phyloP scores from a whole-genome alignment of 2,329 filamentous ascomycete species.

The Fusarium euwallaceae region DNA sequence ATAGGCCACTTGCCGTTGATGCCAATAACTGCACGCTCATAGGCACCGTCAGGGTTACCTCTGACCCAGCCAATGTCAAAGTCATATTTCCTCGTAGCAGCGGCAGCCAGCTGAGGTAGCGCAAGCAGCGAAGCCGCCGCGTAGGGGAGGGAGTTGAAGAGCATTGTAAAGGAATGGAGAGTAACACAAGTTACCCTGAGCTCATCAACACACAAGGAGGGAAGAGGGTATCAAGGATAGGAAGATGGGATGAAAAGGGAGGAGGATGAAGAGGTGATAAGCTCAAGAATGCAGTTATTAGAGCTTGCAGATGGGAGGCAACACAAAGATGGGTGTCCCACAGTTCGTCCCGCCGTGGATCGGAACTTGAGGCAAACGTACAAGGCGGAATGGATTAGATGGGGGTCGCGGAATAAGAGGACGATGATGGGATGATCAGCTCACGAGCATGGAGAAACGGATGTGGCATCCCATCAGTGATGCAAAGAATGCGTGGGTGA shows the following conservation, averaged over 20 bases:
- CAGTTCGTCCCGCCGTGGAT: conserved; percentile 6
- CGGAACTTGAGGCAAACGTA: conserved; percentile 9
- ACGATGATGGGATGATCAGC: conserved; percentile 22
- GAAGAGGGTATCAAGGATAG: not conserved
- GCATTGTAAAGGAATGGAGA: conserved; percentile 28
- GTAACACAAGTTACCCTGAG: conserved; percentile 3
- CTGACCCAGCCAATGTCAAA: conserved; percentile 80
- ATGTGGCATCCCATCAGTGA: conserved; percentile 5
- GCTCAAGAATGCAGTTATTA: conserved; percentile 10
- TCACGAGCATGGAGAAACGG: conserved; percentile 1
- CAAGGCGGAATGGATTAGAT: conserved; percentile 13
- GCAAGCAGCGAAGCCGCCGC: conserved; percentile 37
- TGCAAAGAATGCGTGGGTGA: conserved; percentile 8
- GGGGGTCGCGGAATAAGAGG: conserved; percentile 27
- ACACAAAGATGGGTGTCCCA: not conserved
- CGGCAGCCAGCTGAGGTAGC: conserved; percentile 38
- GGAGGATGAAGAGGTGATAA: conserved; percentile 2
- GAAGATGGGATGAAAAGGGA: not conserved
- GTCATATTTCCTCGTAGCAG: conserved; percentile 68
- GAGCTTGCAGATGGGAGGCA: conserved; percentile 7
- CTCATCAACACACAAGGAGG: conserved; percentile 14
- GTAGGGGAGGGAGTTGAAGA: conserved; percentile 20
- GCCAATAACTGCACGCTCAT: conserved; percentile 75
- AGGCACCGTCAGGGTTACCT: conserved; percentile 76
- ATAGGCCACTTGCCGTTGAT: conserved; percentile 84